Evolutionary conservation across 352 stramenopile genomes (phyloP), one percentile per base, ranked within the genome.

Genomic region (Phytopythium oedochilum): DNA sequence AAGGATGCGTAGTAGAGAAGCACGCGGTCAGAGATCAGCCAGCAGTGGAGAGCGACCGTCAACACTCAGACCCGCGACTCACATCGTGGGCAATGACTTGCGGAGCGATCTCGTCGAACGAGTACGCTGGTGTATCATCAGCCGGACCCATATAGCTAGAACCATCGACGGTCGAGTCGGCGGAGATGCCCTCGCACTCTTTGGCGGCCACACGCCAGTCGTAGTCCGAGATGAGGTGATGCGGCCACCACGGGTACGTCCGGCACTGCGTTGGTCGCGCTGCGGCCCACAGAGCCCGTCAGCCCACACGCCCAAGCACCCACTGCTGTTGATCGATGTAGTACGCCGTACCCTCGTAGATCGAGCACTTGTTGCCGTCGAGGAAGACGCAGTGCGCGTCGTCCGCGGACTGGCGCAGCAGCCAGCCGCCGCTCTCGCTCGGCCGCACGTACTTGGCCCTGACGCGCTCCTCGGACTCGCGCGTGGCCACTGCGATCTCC

Each of bases 201-300:
- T 43, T 52, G 29, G 83, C 78, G 1, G 78, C 70, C 11, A 90
- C 63, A 20, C 71, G 68, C 83, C 83, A 93, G 49, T 93, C 83
- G 70, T 91, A 91, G 51, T 86, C 69, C 3, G 83, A 89, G 54
- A 89, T 71, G 9, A 92, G 52, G 55, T 90, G 55, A 52, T 91
- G 80, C 34, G 80, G 83, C 83, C 83, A 93, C 77, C 82, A 93
- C 38, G 83, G 83, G 46, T 88, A 93, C 42, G 83, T 93, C 12
- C 77, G 74, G 55, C 83, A 93, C 60, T 93, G 83, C 39, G 78
- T 91, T 31, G 83, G 83, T 11, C 83, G 69, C 6, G 72, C 80
- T 88, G 59, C n/a, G 48, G 25, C 6, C 20, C 40, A 59, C 3
- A 51, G 31, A 14, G 42, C 59, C 6, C 57, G 29, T 22, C 22